Evolutionary conservation across 192 early-diverging fungal genomes (phyloP), one percentile per base, ranked within the genome.

Genomic region (Backusella tuberculispora): DNA sequence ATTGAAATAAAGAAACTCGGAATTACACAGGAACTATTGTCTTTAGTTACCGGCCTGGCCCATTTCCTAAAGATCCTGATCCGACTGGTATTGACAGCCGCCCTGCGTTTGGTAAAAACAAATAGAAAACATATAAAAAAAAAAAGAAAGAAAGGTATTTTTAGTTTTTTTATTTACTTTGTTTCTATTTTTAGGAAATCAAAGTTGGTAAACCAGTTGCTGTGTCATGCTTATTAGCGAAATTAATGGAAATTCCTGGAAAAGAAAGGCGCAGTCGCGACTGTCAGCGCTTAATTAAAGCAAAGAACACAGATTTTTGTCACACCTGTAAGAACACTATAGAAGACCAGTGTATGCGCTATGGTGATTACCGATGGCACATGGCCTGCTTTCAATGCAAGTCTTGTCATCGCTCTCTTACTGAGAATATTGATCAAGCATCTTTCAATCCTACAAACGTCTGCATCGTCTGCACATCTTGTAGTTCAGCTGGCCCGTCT

Each of bases 51-150:
- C 43, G 91, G 90, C 13, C 85, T 99, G 21, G 97, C 97, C 2
- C 97, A 97, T 75, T 92, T 90, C 53, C 87, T 99, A 63, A 99
- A 99, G 78, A 89, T 93, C 15, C 81, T 97, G 68, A 97, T 98
- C 70, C 89, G 96, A 15, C 87, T 93, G 8, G 95, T 96, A 10
- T 83, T 99, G 42, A 93, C 91, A 63, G 94, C 96, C 21, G 93
- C 96, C 6, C 84, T 99, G 46, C 90, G 90, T 76, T 79, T 94
- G 82, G 93, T 94, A 87, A 43, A 80, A 74, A 53, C 8, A 60
- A 5, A 60, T 9, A 60, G 1, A 43, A 43, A 44, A 2, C 40
- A 68, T 41, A 68, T 21, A 13, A 19, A 45, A 66, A 21, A 12
- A 50, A 19, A 19, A 3, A 56, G 12, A 56, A 56, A 21, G 10